Evolutionary conservation across 139 green algal species (phyloP).

Genomic region (Astrephomene gubernaculifera): DNA sequence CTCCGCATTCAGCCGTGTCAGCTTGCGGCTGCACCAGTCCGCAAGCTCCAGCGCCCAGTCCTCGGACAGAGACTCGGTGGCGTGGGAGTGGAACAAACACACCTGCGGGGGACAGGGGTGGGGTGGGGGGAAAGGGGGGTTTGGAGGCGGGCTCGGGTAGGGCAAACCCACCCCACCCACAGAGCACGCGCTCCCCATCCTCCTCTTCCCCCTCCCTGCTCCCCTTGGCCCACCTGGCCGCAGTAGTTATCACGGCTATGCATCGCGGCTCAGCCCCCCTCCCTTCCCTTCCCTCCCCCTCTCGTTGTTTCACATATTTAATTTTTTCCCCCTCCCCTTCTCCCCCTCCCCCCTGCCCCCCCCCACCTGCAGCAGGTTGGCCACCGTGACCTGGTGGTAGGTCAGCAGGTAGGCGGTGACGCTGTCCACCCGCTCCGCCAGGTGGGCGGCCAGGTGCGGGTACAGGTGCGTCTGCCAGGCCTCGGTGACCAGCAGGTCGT

Average conservation of each 20-base stretch:
- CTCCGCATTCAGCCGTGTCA: conserved; percentile 67
- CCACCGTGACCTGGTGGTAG: conserved; percentile 80
- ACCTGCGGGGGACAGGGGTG: conserved; percentile 59
- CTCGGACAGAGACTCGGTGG: conserved; percentile 68
- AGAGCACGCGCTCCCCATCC: neutral
- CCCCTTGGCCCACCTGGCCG: no score
- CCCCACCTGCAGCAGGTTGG: conserved; percentile 87
- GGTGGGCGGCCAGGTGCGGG: conserved; percentile 72
- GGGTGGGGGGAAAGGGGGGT: neutral
- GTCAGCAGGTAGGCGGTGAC: conserved; percentile 76
- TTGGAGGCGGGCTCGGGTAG: neutral
- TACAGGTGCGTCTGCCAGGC: conserved; percentile 83
- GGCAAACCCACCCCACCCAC: neutral
- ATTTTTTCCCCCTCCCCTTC: neutral
- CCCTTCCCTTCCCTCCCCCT: neutral
- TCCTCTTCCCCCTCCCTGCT: neutral
- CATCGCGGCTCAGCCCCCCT: neutral
- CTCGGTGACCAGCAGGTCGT: conserved; percentile 84
- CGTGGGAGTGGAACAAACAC: conserved; percentile 74
- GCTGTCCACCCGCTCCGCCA: conserved; percentile 69
- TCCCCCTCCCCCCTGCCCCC: neutral
- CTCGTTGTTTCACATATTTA: no score
- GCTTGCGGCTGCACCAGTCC: conserved; percentile 84
- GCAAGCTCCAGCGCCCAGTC: conserved; percentile 77
- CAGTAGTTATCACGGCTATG: neutral